These are phyloP conservation scores for Mentha longifolia DNA, from an alignment of 257 asterid species.

Conservation along the genomic window DNA sequence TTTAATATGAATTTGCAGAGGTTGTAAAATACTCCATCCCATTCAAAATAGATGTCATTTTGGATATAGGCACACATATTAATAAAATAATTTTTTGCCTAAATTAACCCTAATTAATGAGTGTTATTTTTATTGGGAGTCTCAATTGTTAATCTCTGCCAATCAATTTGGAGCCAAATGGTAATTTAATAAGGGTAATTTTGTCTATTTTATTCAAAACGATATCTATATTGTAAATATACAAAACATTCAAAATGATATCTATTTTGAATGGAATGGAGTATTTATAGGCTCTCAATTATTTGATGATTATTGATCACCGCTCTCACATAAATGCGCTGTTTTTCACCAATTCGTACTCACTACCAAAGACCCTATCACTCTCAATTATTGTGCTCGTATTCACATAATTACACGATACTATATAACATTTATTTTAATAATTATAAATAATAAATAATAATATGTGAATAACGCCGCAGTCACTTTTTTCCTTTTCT, in stretches of 20 bases:
- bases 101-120: too few species aligned
- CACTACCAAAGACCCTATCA: slow-evolving; percentile 4
- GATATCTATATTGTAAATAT: too few species aligned
- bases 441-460: neutral
- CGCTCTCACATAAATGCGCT: slow-evolving; percentile 28
- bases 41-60: too few species aligned
- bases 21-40: neutral
- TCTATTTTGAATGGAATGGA: too few species aligned
- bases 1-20: neutral
- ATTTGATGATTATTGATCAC: slow-evolving; percentile 35
- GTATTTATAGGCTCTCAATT: slow-evolving; percentile 20
- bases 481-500: neutral
- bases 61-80: too few species aligned
- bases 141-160: too few species aligned
- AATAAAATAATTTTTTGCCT: too few species aligned
- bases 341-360: slow-evolving; percentile 23
- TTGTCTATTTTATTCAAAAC: too few species aligned
- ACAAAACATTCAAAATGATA: too few species aligned
- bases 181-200: too few species aligned
- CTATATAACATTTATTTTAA: neutral
- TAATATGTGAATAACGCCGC: neutral
- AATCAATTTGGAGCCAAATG: too few species aligned
- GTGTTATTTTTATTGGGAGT: too few species aligned
- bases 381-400: slow-evolving; percentile 24
- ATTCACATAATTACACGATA: neutral